phyloP scores from a whole-genome alignment of 2,329 filamentous ascomycete species.

The Setomelanomma holmii region DNA sequence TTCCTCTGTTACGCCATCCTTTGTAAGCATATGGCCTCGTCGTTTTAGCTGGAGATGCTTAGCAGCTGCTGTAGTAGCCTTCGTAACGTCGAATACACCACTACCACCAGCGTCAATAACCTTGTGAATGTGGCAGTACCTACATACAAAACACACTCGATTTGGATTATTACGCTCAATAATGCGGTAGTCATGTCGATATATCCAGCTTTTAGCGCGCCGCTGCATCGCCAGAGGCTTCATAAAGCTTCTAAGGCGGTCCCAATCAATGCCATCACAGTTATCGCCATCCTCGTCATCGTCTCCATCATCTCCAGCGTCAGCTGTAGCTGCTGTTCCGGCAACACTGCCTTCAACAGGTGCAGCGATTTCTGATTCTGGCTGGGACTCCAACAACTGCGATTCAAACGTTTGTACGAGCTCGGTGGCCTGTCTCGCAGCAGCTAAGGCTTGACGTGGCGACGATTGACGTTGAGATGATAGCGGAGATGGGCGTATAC shows the following conservation, averaged over 20 bases:
- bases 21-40: neutral
- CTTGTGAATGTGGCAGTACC: slow-evolving; percentile 2
- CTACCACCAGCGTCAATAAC: too few relatives aligned
- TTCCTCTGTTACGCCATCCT: neutral
- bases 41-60: neutral
- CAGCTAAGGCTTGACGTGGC: neutral
- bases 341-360: neutral
- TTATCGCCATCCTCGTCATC: neutral
- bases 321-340: neutral
- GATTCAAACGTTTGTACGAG: slow-evolving; percentile 1
- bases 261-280: too few relatives aligned
- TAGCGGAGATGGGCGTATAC: neutral
- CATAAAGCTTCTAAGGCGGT: neutral
- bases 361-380: neutral
- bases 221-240: neutral
- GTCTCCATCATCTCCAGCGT: neutral
- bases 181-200: neutral
- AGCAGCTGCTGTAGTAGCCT: slow-evolving; percentile 2
- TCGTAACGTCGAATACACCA: too few relatives aligned
- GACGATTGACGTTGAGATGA: neutral
- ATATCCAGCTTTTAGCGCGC: neutral
- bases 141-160: neutral
- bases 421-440: neutral
- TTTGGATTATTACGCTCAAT: neutral
- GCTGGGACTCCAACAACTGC: slow-evolving; percentile 1